These are phyloP conservation scores for Auricularia sp. DNA, from an alignment of 768 basidiomycete genomes.

Conservation along the genomic window DNA sequence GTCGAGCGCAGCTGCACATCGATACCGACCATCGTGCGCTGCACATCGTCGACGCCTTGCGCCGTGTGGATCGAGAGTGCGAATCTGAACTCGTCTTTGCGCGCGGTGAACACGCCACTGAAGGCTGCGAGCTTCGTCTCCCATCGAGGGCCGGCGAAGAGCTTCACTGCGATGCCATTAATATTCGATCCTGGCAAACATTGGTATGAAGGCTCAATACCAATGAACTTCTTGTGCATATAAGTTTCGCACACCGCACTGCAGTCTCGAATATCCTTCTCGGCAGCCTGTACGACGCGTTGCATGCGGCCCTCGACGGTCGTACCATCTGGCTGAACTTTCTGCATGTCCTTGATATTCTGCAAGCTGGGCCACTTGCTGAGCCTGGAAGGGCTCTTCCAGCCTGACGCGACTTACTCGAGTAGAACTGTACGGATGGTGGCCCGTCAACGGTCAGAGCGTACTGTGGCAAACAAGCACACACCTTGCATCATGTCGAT, in stretches of 20 bases:
- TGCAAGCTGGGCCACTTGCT: slow-evolving; percentile 17
- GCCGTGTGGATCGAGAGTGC: slow-evolving; percentile 30
- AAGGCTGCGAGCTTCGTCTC: slow-evolving; percentile 17
- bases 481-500: slow-evolving; percentile 3
- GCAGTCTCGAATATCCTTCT: slow-evolving; percentile 31
- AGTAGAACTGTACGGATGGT: neutral
- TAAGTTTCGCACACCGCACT: slow-evolving; percentile 38
- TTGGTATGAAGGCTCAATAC: slow-evolving; percentile 9
- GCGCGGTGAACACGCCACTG: slow-evolving; percentile 18
- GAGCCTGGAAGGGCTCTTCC: neutral
- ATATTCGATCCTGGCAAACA: neutral
- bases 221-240: slow-evolving; percentile 32
- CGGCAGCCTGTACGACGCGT: slow-evolving; percentile 21
- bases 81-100: slow-evolving; percentile 26
- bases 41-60: slow-evolving; percentile 25
- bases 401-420: neutral
- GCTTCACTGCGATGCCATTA: slow-evolving; percentile 1
- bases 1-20: neutral
- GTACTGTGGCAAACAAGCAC: neutral
- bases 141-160: slow-evolving; percentile 20
- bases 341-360: slow-evolving; percentile 18
- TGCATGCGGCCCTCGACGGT: slow-evolving; percentile 22
- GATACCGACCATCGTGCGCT: slow-evolving; percentile 18
- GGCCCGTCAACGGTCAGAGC: neutral
- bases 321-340: slow-evolving; percentile 25